phyloP scores from a whole-genome alignment of 805 yeast species.

The Pichia thaimueangensis region DNA sequence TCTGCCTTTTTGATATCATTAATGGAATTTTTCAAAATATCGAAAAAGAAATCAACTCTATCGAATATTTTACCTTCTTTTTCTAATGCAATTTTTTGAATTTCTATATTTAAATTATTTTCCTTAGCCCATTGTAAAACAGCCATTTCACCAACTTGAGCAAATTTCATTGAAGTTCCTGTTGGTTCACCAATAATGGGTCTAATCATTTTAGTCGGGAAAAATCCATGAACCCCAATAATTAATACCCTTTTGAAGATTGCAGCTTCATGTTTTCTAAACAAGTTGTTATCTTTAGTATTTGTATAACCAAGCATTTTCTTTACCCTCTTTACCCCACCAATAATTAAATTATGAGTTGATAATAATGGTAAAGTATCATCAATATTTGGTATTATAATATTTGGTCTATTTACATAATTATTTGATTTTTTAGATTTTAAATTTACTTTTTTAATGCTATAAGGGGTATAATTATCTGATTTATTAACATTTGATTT shows the following conservation, averaged over 20 bases:
- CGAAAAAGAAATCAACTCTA: slow-evolving; percentile 75
- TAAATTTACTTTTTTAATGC: background rate
- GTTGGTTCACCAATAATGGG: slow-evolving; percentile 93
- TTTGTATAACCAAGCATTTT: slow-evolving; percentile 15
- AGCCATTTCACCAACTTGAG: slow-evolving; percentile 81
- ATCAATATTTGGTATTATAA: slow-evolving; percentile 26
- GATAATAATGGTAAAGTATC: slow-evolving; percentile 22
- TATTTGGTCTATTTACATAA: slow-evolving; percentile 14
- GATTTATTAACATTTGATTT: slow-evolving; percentile 11
- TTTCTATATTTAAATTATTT: slow-evolving; percentile 37
- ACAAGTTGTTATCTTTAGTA: slow-evolving; percentile 15
- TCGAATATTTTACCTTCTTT: slow-evolving; percentile 88
- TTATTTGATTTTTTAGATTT: slow-evolving; percentile 1
- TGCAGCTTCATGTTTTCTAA: slow-evolving; percentile 19
- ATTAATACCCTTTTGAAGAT: slow-evolving; percentile 57
- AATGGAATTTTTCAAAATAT: slow-evolving; percentile 62
- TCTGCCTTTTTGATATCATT: slow-evolving; percentile 51
- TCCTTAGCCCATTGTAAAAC: slow-evolving; percentile 60
- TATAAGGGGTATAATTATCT: background rate
- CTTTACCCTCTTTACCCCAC: slow-evolving; percentile 15
- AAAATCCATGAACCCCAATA: slow-evolving; percentile 94
- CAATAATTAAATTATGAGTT: slow-evolving; percentile 11
- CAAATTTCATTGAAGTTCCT: slow-evolving; percentile 88
- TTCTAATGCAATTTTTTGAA: slow-evolving; percentile 91
- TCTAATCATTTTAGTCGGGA: slow-evolving; percentile 80